phyloP scores from a whole-genome alignment of 1,284 basidiomycete genomes.

The Boletus calvinii region DNA sequence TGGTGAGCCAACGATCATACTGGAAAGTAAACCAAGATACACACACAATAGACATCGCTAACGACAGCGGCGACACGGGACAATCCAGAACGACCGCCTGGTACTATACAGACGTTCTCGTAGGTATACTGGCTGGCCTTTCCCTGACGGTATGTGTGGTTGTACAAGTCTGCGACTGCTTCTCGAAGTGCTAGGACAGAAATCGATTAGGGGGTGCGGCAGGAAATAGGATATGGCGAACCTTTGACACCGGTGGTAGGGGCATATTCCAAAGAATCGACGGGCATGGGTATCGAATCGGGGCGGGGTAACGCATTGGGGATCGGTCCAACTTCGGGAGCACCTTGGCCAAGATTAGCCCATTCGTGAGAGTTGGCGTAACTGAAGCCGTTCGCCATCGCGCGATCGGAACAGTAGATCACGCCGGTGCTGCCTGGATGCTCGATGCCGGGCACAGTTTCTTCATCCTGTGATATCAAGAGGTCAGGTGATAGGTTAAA shows the following conservation, averaged over 20 bases:
- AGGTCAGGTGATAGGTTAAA: background rate
- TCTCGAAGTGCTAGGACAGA: slow-evolving; percentile 49
- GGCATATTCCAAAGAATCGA: slow-evolving; percentile 87
- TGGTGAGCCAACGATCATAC: background rate
- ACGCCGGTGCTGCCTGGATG: slow-evolving; percentile 76
- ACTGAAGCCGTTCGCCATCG: slow-evolving; percentile 86
- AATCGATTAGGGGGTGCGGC: background rate
- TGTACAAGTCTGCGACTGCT: slow-evolving; percentile 85
- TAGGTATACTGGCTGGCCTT: slow-evolving; percentile 83
- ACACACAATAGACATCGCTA: slow-evolving; percentile 76
- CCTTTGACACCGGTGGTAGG: slow-evolving; percentile 91
- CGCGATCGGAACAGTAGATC: slow-evolving; percentile 87
- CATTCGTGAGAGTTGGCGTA: slow-evolving; percentile 77
- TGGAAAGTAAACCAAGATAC: slow-evolving; percentile 20
- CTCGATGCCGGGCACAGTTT: slow-evolving; percentile 80
- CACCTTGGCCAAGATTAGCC: slow-evolving; percentile 86
- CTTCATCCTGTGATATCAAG: slow-evolving; percentile 56
- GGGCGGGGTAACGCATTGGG: slow-evolving; percentile 73
- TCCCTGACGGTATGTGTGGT: slow-evolving; percentile 79
- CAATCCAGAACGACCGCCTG: slow-evolving; percentile 86
- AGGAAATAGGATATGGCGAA: slow-evolving; percentile 33
- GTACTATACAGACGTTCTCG: slow-evolving; percentile 90
- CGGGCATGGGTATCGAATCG: slow-evolving; percentile 57
- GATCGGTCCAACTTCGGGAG: slow-evolving; percentile 85
- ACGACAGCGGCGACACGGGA: slow-evolving; percentile 90